These are phyloP conservation scores for Cercospora sp. DNA, from an alignment of 2,329 filamentous ascomycete species.

Conservation along the genomic window DNA sequence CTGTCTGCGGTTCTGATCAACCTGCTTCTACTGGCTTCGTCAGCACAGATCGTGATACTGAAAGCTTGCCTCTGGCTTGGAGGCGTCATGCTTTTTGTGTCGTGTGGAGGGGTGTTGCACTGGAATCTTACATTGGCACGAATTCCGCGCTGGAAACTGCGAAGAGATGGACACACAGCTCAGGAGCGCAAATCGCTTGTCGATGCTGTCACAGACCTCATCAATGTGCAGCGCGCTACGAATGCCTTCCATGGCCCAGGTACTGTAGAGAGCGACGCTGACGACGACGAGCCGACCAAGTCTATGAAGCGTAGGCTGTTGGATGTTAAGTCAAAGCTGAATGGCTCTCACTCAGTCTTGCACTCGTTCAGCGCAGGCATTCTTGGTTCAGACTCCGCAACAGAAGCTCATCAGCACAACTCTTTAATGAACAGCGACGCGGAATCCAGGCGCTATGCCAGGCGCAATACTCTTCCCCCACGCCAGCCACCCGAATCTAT, in stretches of 20 bases:
- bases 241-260: constrained; percentile 29
- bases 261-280: constrained; percentile 48
- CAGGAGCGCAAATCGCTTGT: constrained; percentile 48
- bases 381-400: constrained; percentile 28
- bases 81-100: constrained; percentile 72
- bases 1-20: constrained; percentile 82
- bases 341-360: constrained; percentile 24
- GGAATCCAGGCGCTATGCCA: constrained; percentile 13
- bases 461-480: constrained; percentile 32
- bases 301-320: constrained; percentile 27
- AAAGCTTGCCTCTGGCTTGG: constrained; percentile 54
- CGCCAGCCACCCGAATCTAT: constrained; percentile 16
- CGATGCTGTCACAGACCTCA: constrained; percentile 42
- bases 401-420: constrained; percentile 22
- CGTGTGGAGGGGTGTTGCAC: constrained; percentile 70
- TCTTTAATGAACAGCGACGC: constrained; percentile 13
- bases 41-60: constrained; percentile 53
- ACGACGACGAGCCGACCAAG: constrained; percentile 43
- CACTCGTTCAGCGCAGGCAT: constrained; percentile 21
- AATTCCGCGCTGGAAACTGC: constrained; percentile 88
- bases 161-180: constrained; percentile 53
- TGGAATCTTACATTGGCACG: constrained; percentile 85
- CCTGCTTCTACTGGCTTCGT: constrained; percentile 71
- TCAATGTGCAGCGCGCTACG: constrained; percentile 36
- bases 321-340: constrained; percentile 26